A percentile compares a stretch with the other conserved stretches of the same genome.
These are phyloP conservation scores for Candida krabiensis DNA, from an alignment of 805 yeast species.

Conservation along the genomic window DNA sequence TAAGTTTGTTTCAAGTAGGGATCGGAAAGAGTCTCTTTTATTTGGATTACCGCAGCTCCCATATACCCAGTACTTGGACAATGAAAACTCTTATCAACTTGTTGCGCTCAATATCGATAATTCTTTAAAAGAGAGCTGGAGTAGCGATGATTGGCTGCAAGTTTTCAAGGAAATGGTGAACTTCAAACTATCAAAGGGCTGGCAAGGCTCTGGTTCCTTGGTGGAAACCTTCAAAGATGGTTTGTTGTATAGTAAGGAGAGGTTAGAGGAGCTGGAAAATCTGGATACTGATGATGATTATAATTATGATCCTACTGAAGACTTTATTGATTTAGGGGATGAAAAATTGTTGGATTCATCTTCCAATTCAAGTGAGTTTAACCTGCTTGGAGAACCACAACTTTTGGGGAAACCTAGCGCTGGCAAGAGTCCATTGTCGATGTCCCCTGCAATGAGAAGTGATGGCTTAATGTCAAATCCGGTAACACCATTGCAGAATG, in stretches of 20 bases:
- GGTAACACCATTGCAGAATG: background rate
- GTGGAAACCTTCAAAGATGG: conserved; percentile 33
- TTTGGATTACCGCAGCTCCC: conserved; percentile 79
- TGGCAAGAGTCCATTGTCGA: background rate
- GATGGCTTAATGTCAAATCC: background rate
- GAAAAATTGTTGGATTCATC: conserved; percentile 1
- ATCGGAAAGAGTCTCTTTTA: conserved; percentile 52
- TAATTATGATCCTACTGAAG: conserved; percentile 33
- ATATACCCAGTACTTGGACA: conserved; percentile 54
- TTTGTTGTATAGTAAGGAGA: conserved; percentile 28
- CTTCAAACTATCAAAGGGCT: conserved; percentile 34
- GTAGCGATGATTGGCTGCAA: conserved; percentile 33
- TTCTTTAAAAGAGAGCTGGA: conserved; percentile 34
- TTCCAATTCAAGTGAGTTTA: conserved; percentile 8
- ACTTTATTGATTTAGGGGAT: conserved; percentile 23
- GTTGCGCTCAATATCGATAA: conserved; percentile 32
- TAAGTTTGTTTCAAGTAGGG: conserved; percentile 57
- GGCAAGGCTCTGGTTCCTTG: conserved; percentile 36
- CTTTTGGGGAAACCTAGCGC: too few relatives aligned
- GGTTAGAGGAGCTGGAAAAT: conserved; percentile 21
- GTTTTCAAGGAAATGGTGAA: conserved; percentile 38
- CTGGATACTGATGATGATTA: conserved; percentile 15
- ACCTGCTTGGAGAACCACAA: conserved; percentile 1
- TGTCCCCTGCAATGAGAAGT: background rate
- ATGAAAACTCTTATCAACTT: conserved; percentile 30